Percentiles rank a stretch among this genome's conserved stretches.
These are phyloP conservation scores for Sporobolomyces pararoseus DNA, from an alignment of 768 basidiomycete species.

Conservation along the genomic window DNA sequence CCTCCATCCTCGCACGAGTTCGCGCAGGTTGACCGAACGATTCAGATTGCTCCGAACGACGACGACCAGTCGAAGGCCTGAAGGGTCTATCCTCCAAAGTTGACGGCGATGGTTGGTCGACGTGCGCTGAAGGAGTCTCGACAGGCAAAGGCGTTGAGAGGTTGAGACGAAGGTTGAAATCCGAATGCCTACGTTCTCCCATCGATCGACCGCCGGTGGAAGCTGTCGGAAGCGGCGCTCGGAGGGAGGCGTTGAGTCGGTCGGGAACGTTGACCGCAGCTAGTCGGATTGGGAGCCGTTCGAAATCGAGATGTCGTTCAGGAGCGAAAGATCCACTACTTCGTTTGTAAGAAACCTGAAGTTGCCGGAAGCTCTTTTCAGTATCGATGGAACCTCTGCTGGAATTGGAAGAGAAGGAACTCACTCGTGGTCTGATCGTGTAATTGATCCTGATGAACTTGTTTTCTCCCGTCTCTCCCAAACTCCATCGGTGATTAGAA, in stretches of 20 bases:
- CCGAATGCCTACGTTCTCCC: conserved; percentile 1
- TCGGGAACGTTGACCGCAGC: neutral
- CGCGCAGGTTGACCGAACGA: conserved; percentile 16
- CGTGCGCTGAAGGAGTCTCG: too few relatives aligned
- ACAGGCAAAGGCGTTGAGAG: neutral
- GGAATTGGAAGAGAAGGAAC: neutral
- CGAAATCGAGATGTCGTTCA: conserved; percentile 5
- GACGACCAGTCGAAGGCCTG: conserved; percentile 11
- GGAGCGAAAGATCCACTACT: conserved; percentile 14
- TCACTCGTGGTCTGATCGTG: conserved; percentile 11
- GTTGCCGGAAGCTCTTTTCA: too few relatives aligned
- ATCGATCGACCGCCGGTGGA: neutral
- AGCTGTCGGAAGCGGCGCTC: neutral
- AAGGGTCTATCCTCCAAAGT: neutral
- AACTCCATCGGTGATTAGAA: conserved; percentile 1
- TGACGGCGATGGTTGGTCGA: neutral
- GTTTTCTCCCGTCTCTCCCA: conserved; percentile 24
- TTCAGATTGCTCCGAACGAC: conserved; percentile 21
- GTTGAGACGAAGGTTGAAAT: conserved; percentile 8
- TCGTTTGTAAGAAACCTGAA: conserved; percentile 8
- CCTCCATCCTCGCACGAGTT: conserved; percentile 3
- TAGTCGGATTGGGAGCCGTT: neutral
- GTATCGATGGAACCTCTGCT: neutral
- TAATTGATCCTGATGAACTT: conserved; percentile 3
- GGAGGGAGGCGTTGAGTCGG: neutral